A percentile compares a stretch with the other conserved stretches of the same genome.
phyloP scores from a whole-genome alignment of 345 rosid genomes.

The Salix suchowensis region DNA sequence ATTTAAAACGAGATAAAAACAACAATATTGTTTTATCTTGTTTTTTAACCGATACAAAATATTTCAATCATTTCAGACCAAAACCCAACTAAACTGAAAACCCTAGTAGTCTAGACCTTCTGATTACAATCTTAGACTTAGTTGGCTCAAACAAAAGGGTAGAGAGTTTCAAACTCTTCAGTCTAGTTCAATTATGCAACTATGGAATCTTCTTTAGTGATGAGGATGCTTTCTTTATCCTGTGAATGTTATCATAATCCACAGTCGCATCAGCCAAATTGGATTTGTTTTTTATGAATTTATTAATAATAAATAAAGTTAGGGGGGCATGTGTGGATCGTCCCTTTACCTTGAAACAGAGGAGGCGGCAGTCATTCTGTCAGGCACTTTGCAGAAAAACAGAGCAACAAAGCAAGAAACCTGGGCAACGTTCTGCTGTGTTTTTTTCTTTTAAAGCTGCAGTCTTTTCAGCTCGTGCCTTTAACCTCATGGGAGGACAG shows the following conservation, averaged over 20 bases:
- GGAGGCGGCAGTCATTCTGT: constrained; percentile 4
- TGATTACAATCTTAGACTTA: no score
- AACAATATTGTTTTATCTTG: no score
- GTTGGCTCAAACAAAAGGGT: no score
- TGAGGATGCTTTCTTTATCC: background rate
- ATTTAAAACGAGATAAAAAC: no score
- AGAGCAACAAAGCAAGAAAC: background rate
- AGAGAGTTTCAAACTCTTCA: no score
- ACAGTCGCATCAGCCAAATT: background rate
- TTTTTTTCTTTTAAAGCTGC: background rate
- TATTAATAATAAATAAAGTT: no score
- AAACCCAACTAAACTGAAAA: no score
- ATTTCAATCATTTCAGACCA: no score
- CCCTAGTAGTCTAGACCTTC: no score
- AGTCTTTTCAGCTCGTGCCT: background rate
- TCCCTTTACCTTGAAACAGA: background rate
- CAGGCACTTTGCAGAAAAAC: background rate
- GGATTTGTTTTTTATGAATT: background rate
- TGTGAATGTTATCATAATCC: background rate
- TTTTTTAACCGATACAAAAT: no score
- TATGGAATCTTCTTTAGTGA: background rate
- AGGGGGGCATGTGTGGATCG: background rate
- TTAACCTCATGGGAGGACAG: background rate
- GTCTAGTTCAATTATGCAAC: no score
- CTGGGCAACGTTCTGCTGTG: background rate